A percentile compares a stretch with the other conserved stretches of the same genome.
Evolutionary conservation across 139 green algal species (phyloP).

Genomic region (Haematococcus lacustris): DNA sequence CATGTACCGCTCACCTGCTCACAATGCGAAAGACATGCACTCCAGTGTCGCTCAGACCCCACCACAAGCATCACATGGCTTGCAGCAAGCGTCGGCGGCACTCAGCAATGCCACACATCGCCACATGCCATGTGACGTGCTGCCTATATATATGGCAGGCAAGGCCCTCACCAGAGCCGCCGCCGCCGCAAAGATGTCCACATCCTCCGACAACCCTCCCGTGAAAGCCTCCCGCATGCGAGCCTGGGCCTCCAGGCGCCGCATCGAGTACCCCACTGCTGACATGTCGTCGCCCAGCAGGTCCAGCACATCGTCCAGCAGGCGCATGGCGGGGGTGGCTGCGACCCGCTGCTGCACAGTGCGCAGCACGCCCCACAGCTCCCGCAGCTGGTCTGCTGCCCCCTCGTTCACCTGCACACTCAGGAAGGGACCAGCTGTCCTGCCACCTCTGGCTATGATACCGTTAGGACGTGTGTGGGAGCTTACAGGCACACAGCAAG

Average conservation of each 20-base stretch:
- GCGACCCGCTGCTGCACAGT: constrained; percentile 9
- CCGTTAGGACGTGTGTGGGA: too few relatives aligned
- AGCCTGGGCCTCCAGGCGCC: constrained; percentile 1
- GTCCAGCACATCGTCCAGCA: constrained; percentile 36
- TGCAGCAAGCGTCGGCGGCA: too few relatives aligned
- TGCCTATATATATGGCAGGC: too few relatives aligned
- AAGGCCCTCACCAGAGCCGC: constrained; percentile 5
- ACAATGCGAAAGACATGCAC: too few relatives aligned
- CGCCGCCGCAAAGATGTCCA: constrained; percentile 28
- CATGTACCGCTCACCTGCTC: too few relatives aligned
- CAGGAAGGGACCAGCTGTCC: too few relatives aligned
- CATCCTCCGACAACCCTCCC: constrained; percentile 8
- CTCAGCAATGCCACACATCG: too few relatives aligned
- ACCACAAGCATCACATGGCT: too few relatives aligned
- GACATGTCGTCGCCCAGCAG: constrained; percentile 14
- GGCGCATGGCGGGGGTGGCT: constrained; percentile 14
- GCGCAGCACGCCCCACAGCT: constrained; percentile 14
- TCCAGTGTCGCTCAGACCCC: too few relatives aligned
- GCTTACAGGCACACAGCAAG: too few relatives aligned
- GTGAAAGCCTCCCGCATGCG: constrained; percentile 19
- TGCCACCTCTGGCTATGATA: too few relatives aligned
- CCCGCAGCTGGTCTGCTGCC: constrained; percentile 4
- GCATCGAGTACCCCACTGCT: background rate
- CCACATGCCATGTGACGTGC: too few relatives aligned
- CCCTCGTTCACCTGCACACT: background rate